Evolutionary conservation across 1,139 yeast species (phyloP), one percentile per base, ranked within the genome.

Genomic region (Geotrichum reessii): DNA sequence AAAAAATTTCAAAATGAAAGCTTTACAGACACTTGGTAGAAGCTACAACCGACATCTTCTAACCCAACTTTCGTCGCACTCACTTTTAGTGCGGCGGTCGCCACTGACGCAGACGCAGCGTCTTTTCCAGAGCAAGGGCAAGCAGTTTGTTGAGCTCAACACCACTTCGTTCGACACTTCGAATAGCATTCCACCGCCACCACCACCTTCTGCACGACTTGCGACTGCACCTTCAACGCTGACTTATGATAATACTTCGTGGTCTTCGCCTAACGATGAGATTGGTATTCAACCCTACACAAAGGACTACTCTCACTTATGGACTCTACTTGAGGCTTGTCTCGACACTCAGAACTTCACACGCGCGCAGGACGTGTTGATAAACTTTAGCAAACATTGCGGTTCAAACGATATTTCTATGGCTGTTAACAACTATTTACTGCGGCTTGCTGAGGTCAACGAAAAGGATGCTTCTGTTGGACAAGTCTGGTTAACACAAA

Each of bases 291-390:
- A 69, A 58, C 63, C 70, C 6, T 72, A 71, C 59, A 63, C 72
- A 25, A 69, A 68, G 65, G 87, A 84, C 61, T 81, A 83, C 40
- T 76, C 80, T 56, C 89, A 87, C 67, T 75, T 87, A 19, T 89
- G 90, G 82, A 81, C 93, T 1, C 73, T 91, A 42, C 76, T 90
- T 47, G 96, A 90, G 67, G 96, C 96, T 0, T 86, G 95, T 64
- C 70, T 92, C 47, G 81, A 83, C 52, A 80, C 88, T 40, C 81
- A 80, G 57, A 87, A 88, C 68, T 82, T 81, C 65, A 81, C 79
- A 40, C 78, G 97, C 65, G 96, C 97, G 0, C 84, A 82, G 64
- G 76, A 84, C 37, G 84, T 90, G 27, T 73, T 91, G 52, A 73
- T 76, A 50, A 84, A 89, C 1, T 76, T 82, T 54, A 78, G 80